Percentiles rank a stretch among this genome's conserved stretches.
These are phyloP conservation scores for Boletus vinaceobasis DNA, from an alignment of 768 basidiomycete species.

Conservation along the genomic window DNA sequence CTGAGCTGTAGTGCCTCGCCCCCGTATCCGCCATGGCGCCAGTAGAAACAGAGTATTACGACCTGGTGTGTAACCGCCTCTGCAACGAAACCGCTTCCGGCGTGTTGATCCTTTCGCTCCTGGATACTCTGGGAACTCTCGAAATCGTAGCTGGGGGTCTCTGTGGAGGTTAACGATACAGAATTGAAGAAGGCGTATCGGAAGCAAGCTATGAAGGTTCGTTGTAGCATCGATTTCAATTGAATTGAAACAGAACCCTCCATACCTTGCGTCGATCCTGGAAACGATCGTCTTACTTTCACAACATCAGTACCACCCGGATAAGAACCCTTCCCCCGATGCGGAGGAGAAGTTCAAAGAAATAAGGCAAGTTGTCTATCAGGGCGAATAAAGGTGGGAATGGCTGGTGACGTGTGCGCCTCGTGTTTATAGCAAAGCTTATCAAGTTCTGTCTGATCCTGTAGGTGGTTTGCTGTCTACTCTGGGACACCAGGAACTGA, in stretches of 20 bases:
- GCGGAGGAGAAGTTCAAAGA: slow-evolving; percentile 98
- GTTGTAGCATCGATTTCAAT: slow-evolving; percentile 15
- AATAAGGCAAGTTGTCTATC: slow-evolving; percentile 59
- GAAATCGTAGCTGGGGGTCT: slow-evolving; percentile 58
- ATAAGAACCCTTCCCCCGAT: slow-evolving; percentile 90
- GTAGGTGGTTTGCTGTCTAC: slow-evolving; percentile 41
- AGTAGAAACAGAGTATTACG: slow-evolving; percentile 89
- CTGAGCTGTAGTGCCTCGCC: not conserved
- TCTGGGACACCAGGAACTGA: slow-evolving; percentile 3
- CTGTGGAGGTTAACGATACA: slow-evolving; percentile 70
- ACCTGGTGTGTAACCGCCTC: slow-evolving; percentile 52
- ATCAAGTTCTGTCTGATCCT: slow-evolving; percentile 85
- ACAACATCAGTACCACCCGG: slow-evolving; percentile 78
- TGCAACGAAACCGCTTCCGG: not conserved
- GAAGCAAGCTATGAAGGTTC: slow-evolving; percentile 89
- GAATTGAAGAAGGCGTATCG: slow-evolving; percentile 93
- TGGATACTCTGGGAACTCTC: not conserved
- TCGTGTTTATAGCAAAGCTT: slow-evolving; percentile 71
- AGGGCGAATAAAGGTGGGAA: slow-evolving; percentile 8
- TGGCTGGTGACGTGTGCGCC: slow-evolving; percentile 14
- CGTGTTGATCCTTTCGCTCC: not conserved
- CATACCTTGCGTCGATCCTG: not conserved
- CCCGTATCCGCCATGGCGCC: slow-evolving; percentile 58
- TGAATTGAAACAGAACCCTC: not conserved
- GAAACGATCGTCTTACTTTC: not conserved